Evolutionary conservation across 306 rosid species (phyloP).

Genomic region (Quercus aquifolioides): DNA sequence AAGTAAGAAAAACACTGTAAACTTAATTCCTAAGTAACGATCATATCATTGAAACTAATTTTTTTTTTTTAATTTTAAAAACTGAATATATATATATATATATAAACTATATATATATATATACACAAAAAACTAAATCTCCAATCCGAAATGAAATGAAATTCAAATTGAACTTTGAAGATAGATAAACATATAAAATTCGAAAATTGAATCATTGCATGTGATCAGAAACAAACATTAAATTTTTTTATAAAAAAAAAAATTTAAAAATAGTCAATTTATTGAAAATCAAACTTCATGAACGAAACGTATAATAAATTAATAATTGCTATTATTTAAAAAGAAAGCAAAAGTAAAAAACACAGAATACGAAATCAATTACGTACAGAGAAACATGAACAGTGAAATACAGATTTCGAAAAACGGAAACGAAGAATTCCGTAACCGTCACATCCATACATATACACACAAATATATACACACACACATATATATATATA

Average conservation of each 20-base stretch:
- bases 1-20: constrained; percentile 2
- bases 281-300: neutral
- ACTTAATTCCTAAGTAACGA: neutral
- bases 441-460: too few species aligned
- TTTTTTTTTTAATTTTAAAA: neutral
- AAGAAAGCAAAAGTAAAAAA: too few species aligned
- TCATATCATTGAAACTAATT: too few species aligned
- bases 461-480: neutral
- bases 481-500: neutral
- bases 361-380: too few species aligned
- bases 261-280: neutral
- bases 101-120: neutral
- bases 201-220: constrained; percentile 42
- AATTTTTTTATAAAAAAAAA: neutral
- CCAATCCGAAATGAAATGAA: neutral
- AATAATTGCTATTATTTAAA: too few species aligned
- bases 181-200: constrained; percentile 17
- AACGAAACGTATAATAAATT: neutral
- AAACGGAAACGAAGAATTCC: neutral
- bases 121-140: constrained; percentile 27
- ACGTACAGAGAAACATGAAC: neutral
- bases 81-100: neutral
- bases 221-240: constrained; percentile 18
- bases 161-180: constrained; percentile 11
- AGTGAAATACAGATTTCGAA: neutral